These are phyloP conservation scores for Adiantum capillusveneris DNA, from an alignment of 75 land plant genomes.

Conservation along the genomic window DNA sequence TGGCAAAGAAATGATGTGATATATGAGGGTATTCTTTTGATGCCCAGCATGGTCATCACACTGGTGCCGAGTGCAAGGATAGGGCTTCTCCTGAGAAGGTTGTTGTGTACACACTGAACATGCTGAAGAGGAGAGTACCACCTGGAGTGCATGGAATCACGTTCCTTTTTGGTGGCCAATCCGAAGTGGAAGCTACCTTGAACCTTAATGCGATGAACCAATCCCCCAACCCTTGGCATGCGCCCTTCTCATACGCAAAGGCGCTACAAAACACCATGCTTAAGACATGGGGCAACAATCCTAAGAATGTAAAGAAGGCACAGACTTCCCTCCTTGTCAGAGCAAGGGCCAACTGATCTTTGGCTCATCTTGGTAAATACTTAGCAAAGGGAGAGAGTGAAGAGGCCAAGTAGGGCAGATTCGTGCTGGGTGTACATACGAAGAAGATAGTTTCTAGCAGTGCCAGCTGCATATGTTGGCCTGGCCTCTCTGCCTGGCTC, in stretches of 20 bases:
- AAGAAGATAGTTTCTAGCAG: no score
- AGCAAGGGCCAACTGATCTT: constrained; percentile 59
- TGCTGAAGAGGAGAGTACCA: no score
- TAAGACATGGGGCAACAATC: constrained; percentile 55
- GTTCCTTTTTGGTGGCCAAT: constrained; percentile 73
- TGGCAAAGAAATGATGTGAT: no score
- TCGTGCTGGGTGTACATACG: constrained; percentile 63
- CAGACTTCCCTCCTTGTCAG: constrained; percentile 37
- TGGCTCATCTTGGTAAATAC: constrained; percentile 61
- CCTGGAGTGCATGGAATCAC: no score
- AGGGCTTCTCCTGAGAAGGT: no score
- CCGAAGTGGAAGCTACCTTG: constrained; percentile 83
- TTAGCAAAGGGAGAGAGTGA: constrained; percentile 52
- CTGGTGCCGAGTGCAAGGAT: no score
- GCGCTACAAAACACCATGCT: constrained; percentile 61
- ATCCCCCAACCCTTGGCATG: constrained; percentile 57
- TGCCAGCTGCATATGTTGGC: no score
- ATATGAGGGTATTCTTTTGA: no score
- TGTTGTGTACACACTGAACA: no score
- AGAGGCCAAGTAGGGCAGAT: constrained; percentile 54
- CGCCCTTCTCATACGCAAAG: constrained; percentile 60
- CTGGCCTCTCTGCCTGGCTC: no score
- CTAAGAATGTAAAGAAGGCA: constrained; percentile 53
- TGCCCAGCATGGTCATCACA: no score
- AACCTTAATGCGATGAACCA: constrained; percentile 77